Conservation (phyloP, 345 rosid species). For the Acer saccharum region DNA sequence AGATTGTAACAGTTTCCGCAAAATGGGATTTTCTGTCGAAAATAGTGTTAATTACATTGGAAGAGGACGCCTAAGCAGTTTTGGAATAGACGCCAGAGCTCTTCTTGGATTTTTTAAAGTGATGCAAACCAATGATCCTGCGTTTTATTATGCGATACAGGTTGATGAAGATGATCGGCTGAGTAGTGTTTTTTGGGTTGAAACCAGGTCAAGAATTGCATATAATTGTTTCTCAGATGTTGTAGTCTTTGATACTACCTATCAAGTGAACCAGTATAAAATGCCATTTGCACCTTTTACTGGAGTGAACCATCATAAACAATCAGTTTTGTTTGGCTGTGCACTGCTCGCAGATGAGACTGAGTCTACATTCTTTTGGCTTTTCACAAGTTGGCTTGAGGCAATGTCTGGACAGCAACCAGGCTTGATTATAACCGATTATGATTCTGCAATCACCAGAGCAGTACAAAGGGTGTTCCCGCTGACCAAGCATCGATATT, state of each 20-base stretch:
- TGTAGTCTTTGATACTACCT: constrained; percentile 32
- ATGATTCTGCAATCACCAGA: constrained; percentile 30
- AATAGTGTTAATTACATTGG: constrained; percentile 22
- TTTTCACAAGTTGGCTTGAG: constrained; percentile 40
- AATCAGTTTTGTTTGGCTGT: constrained; percentile 36
- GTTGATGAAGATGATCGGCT: constrained; percentile 35
- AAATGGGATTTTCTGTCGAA: constrained; percentile 21
- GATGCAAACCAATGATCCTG: constrained; percentile 32
- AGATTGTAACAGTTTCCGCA: constrained; percentile 22
- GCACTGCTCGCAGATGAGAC: constrained; percentile 37
- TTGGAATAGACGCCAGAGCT: constrained; percentile 31
- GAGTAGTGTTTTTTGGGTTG: constrained; percentile 38
- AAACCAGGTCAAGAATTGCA: constrained; percentile 33
- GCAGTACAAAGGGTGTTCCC: constrained; percentile 33
- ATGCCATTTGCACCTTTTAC: constrained; percentile 38
- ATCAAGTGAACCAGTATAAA: constrained; percentile 33
- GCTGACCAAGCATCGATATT: constrained; percentile 27
- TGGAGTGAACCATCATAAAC: constrained; percentile 40
- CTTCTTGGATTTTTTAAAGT: constrained; percentile 31
- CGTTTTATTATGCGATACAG: constrained; percentile 34
- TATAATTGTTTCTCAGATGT: constrained; percentile 33
- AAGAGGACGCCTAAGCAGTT: constrained; percentile 29
- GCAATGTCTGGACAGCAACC: constrained; percentile 34
- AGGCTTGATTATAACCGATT: constrained; percentile 29
- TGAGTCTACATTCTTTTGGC: constrained; percentile 35